Percentiles rank a stretch among this genome's conserved stretches.
phyloP scores from a whole-genome alignment of 83 land plant species.

The Diphasiastrum complanatum region DNA sequence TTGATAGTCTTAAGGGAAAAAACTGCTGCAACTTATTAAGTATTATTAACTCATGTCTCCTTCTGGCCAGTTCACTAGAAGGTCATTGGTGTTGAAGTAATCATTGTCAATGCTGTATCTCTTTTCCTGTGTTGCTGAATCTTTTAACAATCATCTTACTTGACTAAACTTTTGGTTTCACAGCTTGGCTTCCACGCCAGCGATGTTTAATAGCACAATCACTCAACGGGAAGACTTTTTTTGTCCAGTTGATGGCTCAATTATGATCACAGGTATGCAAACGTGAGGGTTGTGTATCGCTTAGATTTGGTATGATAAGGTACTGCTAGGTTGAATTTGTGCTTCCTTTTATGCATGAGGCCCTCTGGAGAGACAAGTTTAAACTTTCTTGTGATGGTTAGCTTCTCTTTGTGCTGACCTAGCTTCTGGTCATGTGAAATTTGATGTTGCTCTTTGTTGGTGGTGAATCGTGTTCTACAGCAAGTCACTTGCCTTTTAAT shows the following conservation, averaged over 20 bases:
- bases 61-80: no score
- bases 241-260: conserved; percentile 92
- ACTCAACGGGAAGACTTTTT: conserved; percentile 49
- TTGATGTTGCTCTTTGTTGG: conserved; percentile 4
- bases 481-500: conserved; percentile 96
- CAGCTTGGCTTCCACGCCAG: conserved; percentile 98
- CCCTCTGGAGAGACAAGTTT: not conserved
- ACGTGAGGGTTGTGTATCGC: not conserved
- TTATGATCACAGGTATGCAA: conserved; percentile 88
- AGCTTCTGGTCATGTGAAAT: conserved; percentile 3
- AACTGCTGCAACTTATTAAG: no score
- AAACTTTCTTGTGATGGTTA: no score
- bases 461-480: no score
- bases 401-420: no score
- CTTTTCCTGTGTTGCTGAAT: no score
- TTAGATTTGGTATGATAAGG: not conserved
- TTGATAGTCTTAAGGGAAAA: no score
- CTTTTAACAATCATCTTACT: no score
- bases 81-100: no score
- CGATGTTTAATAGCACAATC: conserved; percentile 97
- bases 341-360: not conserved
- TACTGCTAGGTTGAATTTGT: conserved; percentile 2
- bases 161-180: no score
- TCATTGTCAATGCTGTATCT: no score
- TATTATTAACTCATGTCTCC: no score